Conservation (phyloP, 225 moss, liverwort and hornwort genomes). For the Marchantia polymorpha region DNA sequence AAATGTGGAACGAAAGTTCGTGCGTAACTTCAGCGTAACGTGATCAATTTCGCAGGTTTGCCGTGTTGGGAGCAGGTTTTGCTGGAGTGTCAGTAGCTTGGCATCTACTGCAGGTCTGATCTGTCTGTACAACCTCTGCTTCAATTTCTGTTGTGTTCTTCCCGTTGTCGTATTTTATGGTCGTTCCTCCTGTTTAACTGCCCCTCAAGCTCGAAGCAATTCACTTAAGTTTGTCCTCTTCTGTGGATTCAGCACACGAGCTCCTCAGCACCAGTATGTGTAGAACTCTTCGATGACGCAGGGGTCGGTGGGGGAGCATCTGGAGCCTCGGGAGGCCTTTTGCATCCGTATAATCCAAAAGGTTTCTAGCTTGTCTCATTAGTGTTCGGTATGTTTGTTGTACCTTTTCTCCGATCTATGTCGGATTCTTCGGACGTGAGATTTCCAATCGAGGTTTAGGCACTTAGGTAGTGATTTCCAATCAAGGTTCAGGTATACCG, state of each 20-base stretch:
- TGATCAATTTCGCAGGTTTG: slow-evolving; percentile 55
- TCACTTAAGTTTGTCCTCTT: not conserved
- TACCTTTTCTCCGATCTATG: not conserved
- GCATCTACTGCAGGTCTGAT: slow-evolving; percentile 89
- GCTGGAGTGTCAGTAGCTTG: slow-evolving; percentile 97
- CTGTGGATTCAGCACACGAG: slow-evolving; percentile 60
- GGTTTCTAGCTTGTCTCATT: slow-evolving; percentile 47
- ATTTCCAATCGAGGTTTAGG: too few species aligned
- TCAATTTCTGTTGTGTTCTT: not conserved
- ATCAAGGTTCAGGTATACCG: too few species aligned
- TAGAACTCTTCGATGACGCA: slow-evolving; percentile 81
- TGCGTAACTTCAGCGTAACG: not conserved
- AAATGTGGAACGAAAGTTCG: not conserved
- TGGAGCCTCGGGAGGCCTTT: slow-evolving; percentile 90
- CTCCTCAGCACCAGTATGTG: slow-evolving; percentile 52
- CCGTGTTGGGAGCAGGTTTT: slow-evolving; percentile 94
- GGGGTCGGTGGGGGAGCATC: slow-evolving; percentile 95
- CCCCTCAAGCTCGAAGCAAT: not conserved
- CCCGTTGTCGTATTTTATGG: not conserved
- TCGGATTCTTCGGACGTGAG: not conserved
- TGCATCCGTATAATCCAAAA: slow-evolving; percentile 84
- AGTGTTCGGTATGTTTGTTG: slow-evolving; percentile 28
- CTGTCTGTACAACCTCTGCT: not conserved
- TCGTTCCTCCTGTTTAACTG: not conserved
- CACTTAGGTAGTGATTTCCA: too few species aligned